Conservation (phyloP, 345 rosid species). For the Corchorus capsularis region DNA sequence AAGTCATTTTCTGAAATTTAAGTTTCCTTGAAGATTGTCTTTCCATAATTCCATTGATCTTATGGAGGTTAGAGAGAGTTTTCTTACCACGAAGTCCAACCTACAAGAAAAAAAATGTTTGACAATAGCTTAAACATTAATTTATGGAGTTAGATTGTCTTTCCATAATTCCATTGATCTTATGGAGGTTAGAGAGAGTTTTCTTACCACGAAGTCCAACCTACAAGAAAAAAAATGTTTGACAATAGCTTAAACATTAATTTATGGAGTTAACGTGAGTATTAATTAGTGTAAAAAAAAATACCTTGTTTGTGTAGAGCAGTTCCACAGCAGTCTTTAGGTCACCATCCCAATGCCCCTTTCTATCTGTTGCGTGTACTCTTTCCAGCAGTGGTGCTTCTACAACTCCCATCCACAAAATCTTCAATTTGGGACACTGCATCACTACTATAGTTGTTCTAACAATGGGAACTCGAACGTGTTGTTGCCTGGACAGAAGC, state of each 20-base stretch:
- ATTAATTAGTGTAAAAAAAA: too few species aligned
- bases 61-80: background rate
- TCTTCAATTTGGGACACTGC: slow-evolving; percentile 11
- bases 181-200: background rate
- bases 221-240: background rate
- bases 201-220: background rate
- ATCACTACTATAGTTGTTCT: background rate
- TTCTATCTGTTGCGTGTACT: background rate
- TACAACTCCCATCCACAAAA: background rate
- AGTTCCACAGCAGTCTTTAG: too few species aligned
- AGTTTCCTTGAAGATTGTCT: background rate
- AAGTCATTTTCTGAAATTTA: background rate
- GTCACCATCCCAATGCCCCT: too few species aligned
- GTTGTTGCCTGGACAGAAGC: background rate
- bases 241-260: too few species aligned
- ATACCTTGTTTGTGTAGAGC: background rate
- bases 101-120: background rate
- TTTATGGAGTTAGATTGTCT: background rate
- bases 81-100: background rate
- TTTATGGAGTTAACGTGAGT: too few species aligned
- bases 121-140: too few species aligned
- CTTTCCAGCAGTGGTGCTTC: background rate
- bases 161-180: background rate
- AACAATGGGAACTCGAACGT: slow-evolving; percentile 2
- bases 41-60: background rate